Conservation (phyloP, 192 early-diverging fungal genomes). For the Chytriomyces sp. region DNA sequence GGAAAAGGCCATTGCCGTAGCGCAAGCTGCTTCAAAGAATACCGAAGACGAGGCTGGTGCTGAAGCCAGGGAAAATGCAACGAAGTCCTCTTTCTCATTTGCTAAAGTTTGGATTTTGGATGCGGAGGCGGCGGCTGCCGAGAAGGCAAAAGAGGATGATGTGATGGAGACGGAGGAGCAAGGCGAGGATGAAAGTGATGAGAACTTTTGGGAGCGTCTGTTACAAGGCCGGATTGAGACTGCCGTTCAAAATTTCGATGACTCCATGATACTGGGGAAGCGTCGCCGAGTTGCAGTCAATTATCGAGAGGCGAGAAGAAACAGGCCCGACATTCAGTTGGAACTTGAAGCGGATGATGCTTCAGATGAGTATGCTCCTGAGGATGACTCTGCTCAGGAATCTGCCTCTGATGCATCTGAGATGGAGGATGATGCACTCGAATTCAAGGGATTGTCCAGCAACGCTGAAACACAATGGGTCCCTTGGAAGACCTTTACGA, state of each 20-base stretch:
- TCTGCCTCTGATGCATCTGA: neutral
- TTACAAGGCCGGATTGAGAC: slow-evolving; percentile 26
- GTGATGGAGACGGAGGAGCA: neutral
- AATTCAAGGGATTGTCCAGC: neutral
- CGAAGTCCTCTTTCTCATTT: slow-evolving; percentile 57
- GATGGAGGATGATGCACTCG: neutral
- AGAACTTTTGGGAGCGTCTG: slow-evolving; percentile 43
- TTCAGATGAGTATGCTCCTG: slow-evolving; percentile 6
- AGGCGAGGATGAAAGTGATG: slow-evolving; percentile 41
- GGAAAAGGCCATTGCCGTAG: slow-evolving; percentile 1
- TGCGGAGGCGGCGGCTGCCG: slow-evolving; percentile 27
- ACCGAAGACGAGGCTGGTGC: slow-evolving; percentile 7
- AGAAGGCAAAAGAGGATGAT: slow-evolving; percentile 9
- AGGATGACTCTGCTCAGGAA: neutral
- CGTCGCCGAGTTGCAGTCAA: slow-evolving; percentile 34
- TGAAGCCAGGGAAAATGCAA: slow-evolving; percentile 27
- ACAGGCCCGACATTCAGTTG: neutral
- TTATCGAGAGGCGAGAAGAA: slow-evolving; percentile 24
- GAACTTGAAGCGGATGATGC: neutral
- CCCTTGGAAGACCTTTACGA: neutral
- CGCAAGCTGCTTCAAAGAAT: neutral
- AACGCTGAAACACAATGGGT: neutral
- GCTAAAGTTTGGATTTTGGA: slow-evolving; percentile 68
- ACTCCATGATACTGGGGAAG: neutral
- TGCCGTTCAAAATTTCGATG: neutral